These are phyloP conservation scores for Rosa multiflora DNA, from an alignment of 306 rosid species.

Conservation along the genomic window DNA sequence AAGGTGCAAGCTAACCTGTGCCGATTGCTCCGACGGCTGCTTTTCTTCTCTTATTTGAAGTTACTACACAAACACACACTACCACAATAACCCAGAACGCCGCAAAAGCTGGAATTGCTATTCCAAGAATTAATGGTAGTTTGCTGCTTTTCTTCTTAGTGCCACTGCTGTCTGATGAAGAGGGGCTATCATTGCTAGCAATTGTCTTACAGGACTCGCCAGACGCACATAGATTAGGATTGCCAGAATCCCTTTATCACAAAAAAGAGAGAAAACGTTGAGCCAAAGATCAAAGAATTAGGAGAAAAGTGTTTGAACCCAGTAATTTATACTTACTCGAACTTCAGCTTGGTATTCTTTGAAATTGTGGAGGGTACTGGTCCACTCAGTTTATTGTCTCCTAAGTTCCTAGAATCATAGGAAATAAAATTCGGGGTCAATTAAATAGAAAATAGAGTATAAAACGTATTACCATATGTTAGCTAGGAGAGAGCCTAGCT, in stretches of 20 bases:
- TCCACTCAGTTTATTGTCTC: slow-evolving; percentile 28
- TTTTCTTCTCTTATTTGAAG: not conserved
- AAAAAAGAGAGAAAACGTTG: not conserved
- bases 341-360: slow-evolving; percentile 19
- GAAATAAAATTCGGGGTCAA: not conserved
- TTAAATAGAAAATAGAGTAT: not conserved
- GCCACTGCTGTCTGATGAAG: slow-evolving; percentile 1
- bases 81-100: not conserved
- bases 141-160: slow-evolving; percentile 8
- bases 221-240: slow-evolving; percentile 11
- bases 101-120: slow-evolving; percentile 9
- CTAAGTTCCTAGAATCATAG: slow-evolving; percentile 22
- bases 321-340: slow-evolving; percentile 18
- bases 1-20: slow-evolving; percentile 10
- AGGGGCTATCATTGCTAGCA: not conserved
- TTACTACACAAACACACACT: not conserved
- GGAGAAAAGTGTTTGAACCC: not conserved
- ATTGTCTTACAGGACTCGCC: slow-evolving; percentile 8
- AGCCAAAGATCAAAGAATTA: not conserved
- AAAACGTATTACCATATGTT: not conserved
- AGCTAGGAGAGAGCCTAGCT: not conserved
- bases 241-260: slow-evolving; percentile 8
- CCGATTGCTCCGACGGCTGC: not conserved
- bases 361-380: slow-evolving; percentile 28
- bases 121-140: slow-evolving; percentile 18